Evolutionary conservation across 78 protist species (phyloP).

Genomic region (Anaeramoeba ignava): DNA sequence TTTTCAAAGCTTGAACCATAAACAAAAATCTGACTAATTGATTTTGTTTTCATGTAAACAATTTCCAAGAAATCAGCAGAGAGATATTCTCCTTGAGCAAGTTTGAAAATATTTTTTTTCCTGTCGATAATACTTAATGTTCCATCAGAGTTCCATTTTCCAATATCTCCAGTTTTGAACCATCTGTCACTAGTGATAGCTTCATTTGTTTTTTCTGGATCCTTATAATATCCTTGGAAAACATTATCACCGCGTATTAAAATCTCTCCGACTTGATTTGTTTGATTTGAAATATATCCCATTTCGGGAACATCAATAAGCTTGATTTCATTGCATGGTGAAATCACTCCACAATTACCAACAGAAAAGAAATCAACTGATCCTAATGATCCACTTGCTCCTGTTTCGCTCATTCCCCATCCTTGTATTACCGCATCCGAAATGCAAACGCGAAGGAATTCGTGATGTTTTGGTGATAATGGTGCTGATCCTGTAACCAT

Average conservation of each 20-base stretch:
- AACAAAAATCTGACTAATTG: not conserved
- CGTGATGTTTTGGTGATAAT: not conserved
- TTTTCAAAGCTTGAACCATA: not conserved
- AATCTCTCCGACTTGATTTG: constrained; percentile 17
- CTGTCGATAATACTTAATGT: no score
- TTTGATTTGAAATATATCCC: constrained; percentile 8
- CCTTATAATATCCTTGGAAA: constrained; percentile 21
- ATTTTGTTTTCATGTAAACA: not conserved
- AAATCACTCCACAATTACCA: no score
- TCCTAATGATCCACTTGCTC: not conserved
- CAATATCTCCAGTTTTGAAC: no score
- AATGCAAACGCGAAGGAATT: not conserved
- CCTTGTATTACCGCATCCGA: not conserved
- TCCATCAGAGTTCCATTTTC: no score
- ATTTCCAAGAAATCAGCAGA: not conserved
- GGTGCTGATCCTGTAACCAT: constrained; percentile 9
- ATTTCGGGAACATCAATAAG: constrained; percentile 20
- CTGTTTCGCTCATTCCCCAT: not conserved
- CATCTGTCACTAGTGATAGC: no score
- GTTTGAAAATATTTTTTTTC: not conserved
- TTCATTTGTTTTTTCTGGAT: no score
- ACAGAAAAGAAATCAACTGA: no score
- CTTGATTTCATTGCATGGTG: constrained; percentile 3
- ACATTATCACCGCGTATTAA: constrained; percentile 13
- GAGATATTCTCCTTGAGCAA: not conserved